phyloP scores from a whole-genome alignment of 345 rosid species.

The Sisymbrium altissimum region DNA sequence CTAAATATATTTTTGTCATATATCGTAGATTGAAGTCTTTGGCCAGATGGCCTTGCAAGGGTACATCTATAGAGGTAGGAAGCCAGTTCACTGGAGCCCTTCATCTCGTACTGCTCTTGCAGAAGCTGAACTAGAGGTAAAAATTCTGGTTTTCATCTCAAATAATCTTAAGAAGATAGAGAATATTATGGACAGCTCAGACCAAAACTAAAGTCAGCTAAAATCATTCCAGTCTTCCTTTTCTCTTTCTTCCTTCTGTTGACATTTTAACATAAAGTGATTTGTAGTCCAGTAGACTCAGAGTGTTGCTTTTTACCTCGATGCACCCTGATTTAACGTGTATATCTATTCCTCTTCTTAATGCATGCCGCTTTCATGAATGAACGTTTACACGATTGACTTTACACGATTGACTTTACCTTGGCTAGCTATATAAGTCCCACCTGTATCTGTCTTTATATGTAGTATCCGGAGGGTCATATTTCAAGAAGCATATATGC shows the following conservation, averaged over 20 bases:
- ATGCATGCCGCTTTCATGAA: neutral
- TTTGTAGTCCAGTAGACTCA: neutral
- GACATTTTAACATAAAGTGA: neutral
- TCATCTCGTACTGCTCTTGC: slow-evolving; percentile 98
- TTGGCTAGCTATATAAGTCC: slow-evolving; percentile 7
- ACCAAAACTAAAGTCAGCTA: neutral
- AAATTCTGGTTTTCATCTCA: neutral
- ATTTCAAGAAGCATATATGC: slow-evolving; percentile 90
- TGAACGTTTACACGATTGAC: neutral
- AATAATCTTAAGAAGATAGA: neutral
- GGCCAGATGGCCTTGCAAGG: slow-evolving; percentile 89
- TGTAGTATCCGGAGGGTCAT: slow-evolving; percentile 97
- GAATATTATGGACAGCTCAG: neutral
- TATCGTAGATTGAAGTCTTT: slow-evolving; percentile 80
- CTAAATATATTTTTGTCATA: slow-evolving; percentile 9
- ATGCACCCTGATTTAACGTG: neutral
- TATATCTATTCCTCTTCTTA: neutral
- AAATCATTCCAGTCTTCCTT: slow-evolving; percentile 6
- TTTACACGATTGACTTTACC: neutral
- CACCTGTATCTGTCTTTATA: neutral
- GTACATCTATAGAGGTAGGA: slow-evolving; percentile 86
- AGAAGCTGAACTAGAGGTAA: slow-evolving; percentile 97
- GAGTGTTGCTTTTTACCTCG: neutral
- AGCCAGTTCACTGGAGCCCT: slow-evolving; percentile 99
- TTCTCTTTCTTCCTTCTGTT: neutral